These are phyloP conservation scores for Vaccinium darrowii DNA, from an alignment of 148 eudicot species.

Conservation along the genomic window DNA sequence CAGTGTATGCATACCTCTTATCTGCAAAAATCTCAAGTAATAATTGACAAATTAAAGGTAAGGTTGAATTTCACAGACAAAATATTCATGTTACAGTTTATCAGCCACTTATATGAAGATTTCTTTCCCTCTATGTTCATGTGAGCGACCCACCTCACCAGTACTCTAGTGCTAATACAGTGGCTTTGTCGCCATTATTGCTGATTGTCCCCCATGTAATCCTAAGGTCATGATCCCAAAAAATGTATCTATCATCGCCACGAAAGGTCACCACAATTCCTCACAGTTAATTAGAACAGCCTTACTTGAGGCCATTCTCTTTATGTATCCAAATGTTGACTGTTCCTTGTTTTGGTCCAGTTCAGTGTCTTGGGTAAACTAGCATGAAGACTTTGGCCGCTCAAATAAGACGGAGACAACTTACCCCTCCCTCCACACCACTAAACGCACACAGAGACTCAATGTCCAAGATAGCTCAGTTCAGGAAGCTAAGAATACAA, in stretches of 20 bases:
- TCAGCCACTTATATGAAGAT: not conserved
- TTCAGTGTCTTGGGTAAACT: not conserved
- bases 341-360: not conserved
- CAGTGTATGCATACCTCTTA: conserved; percentile 97
- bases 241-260: not conserved
- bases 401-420: not conserved
- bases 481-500: not conserved
- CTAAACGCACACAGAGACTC: not conserved
- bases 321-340: not conserved
- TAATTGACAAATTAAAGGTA: not conserved
- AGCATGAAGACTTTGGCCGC: not conserved
- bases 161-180: not conserved
- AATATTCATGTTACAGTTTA: not conserved
- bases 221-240: not conserved
- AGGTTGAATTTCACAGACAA: not conserved
- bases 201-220: not conserved
- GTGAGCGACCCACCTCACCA: not conserved
- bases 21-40: conserved; percentile 46
- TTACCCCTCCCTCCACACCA: not conserved
- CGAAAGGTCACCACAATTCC: not conserved
- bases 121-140: not conserved
- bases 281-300: not conserved
- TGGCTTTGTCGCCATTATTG: not conserved
- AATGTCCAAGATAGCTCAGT: not conserved
- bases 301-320: not conserved